Base-by-base conservation (phyloP, 345 rosid genomes). In the Citropsis articulata region DNA sequence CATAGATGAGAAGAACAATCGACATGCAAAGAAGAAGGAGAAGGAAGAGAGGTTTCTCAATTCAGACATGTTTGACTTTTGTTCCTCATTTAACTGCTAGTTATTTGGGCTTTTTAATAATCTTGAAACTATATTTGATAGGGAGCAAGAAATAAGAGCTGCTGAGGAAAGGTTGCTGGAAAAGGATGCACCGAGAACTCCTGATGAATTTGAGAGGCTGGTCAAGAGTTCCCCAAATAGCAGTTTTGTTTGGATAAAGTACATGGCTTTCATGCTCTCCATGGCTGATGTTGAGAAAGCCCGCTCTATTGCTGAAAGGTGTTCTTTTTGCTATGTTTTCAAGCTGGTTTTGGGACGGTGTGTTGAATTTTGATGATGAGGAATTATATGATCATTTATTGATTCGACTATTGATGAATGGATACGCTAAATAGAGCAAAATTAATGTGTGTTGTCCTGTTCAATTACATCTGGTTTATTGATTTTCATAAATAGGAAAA, bases 251-350 rank as follows among this genome's bases (percentile, higher is more conserved):
- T 96, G 99, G 99, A 90, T 96, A 77, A 90, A 92, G 68, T 96
- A 94, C 79, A 90, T 96, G 97, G 93, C 91, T 57, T 91, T 89
- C 81, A 84, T 92, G 95, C 92, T 94, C 63, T 81, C 89, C 57
- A 81, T 91, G 87, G 93, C 94, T 77, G 91, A 94, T 82, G 78
- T 90, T 12, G 97, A 96, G 91, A 91, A 91, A 84, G 97, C 99
- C 66, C 95, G 99, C 16, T 87, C 95, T 27, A 87, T 92, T 25
- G 97, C 97, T 73, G 98, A 96, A 85, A 92, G 99, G 99, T 96
- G 89, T 27, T 45, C 22, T 53, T 68, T 81, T 67, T 30, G 40
- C 40, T 16, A 25, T 64, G 35, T 56, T 30, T 65, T 13, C 38
- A 59, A 30, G 16, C 16, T 61, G 18, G 4, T 56, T 69, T 59